phyloP scores from a whole-genome alignment of 768 basidiomycete genomes.

The Tulasnella sp. region DNA sequence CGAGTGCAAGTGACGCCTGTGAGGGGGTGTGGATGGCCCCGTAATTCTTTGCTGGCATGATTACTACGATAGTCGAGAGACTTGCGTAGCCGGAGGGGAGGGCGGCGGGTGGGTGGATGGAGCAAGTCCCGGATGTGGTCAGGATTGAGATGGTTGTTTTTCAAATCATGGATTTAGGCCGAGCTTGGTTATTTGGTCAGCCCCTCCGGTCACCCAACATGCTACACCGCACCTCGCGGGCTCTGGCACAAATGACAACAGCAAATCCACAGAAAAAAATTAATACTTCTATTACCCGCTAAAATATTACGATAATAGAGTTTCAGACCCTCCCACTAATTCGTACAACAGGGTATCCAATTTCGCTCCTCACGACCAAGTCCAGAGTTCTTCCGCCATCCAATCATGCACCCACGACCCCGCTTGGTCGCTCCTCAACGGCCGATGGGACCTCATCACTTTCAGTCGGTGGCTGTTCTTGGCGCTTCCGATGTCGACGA shows the following conservation, averaged over 20 bases:
- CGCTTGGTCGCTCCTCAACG: background rate
- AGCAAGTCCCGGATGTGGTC: background rate
- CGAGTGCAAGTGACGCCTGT: background rate
- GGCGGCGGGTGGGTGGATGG: background rate
- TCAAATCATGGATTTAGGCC: conserved; percentile 5
- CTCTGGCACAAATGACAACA: background rate
- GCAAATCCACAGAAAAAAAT: background rate
- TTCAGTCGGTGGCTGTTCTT: background rate
- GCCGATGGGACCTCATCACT: background rate
- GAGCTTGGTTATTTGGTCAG: conserved; percentile 3
- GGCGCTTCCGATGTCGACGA: background rate
- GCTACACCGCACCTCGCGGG: background rate
- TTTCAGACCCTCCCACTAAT: background rate
- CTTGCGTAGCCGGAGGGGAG: background rate
- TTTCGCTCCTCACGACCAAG: background rate
- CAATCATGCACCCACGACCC: background rate
- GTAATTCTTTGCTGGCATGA: background rate
- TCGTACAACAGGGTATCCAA: background rate
- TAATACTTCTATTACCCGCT: background rate
- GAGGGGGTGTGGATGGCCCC: background rate
- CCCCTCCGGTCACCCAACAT: background rate
- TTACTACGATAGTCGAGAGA: background rate
- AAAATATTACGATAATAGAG: background rate
- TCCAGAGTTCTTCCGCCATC: background rate
- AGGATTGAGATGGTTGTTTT: background rate